Evolutionary conservation across 768 basidiomycete genomes (phyloP).

Genomic region (Boletus patriciae): DNA sequence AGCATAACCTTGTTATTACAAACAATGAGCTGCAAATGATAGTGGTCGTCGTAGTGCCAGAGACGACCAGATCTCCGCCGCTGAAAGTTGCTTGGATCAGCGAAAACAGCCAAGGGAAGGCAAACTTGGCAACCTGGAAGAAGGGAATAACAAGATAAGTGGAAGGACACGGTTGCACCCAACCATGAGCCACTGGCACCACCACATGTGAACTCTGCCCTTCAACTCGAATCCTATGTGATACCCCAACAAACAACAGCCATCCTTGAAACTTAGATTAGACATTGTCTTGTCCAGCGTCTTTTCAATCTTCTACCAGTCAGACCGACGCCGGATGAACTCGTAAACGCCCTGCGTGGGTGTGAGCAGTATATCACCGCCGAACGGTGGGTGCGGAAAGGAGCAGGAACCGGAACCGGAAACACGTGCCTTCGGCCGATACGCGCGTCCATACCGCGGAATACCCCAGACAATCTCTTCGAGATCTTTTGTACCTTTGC

Average conservation of each 20-base stretch:
- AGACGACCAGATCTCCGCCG: too few relatives aligned
- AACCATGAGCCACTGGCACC: too few relatives aligned
- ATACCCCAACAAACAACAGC: slow-evolving; percentile 56
- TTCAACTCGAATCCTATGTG: too few relatives aligned
- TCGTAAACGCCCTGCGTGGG: slow-evolving; percentile 80
- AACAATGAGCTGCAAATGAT: too few relatives aligned
- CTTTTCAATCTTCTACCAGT: slow-evolving; percentile 99
- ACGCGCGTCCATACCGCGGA: slow-evolving; percentile 92
- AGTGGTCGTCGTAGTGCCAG: too few relatives aligned
- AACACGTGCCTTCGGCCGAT: slow-evolving; percentile 81
- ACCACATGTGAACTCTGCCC: too few relatives aligned
- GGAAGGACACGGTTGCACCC: too few relatives aligned
- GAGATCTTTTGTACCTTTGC: slow-evolving; percentile 93
- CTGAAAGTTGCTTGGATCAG: too few relatives aligned
- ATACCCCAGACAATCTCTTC: slow-evolving; percentile 96
- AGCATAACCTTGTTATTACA: too few relatives aligned
- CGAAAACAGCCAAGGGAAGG: too few relatives aligned
- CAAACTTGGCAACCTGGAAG: too few relatives aligned
- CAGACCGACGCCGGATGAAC: slow-evolving; percentile 89
- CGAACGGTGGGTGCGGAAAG: neutral
- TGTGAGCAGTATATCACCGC: neutral
- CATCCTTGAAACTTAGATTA: slow-evolving; percentile 89
- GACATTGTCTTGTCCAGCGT: slow-evolving; percentile 95
- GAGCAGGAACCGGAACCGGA: neutral
- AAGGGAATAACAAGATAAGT: too few relatives aligned